Evolutionary conservation across 2,329 filamentous ascomycete genomes (phyloP), one percentile per base, ranked within the genome.

Genomic region (Aspergillus fumigatiaffinis): DNA sequence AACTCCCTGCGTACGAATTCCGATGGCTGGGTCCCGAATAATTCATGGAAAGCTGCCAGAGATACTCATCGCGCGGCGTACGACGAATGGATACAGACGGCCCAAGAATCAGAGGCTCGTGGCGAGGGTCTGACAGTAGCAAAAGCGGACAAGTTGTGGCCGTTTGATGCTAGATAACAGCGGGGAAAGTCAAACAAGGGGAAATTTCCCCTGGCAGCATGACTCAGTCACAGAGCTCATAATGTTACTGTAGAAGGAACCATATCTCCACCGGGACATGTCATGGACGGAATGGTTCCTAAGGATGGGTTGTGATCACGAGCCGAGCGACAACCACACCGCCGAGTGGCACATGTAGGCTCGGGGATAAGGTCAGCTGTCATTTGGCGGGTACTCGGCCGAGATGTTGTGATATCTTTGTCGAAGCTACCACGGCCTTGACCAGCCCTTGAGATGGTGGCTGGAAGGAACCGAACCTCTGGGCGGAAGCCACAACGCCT

Each of bases 11-110:
- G 66, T 53, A 72, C 66, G 25, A 66, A 66, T 7, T 70, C 69
- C 8, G 69, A 72, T 57, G 71, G 70, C 0, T 73, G 69, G 69
- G 54, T 73, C 41, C 62, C 68, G 20, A 68, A 64, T 66, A 68
- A 71, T 44, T 29, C n/a, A n/a, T 72, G 63, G 69, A 60, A 66
- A 4, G 62, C 55, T 56, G 63, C 68, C 29, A 66, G 55, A 54
- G 67, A 65, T 56, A 64, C 64, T 4, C 58, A 74, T 60, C 61
- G 54, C 12, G 60, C 57, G 7, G 66, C 62, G 32, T 73, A 70
- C 63, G 58, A 66, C 25, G 51, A 66, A 55, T 28, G 28, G 67
- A 73, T 73, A 7, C 48, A 68, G 55, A 66, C 66, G 29, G 62
- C 63, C 14, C 65, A 49, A 51, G 63, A 68, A 55, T 56, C 61